Percentiles rank a stretch among this genome's conserved stretches.
Evolutionary conservation across 2,329 filamentous ascomycete genomes (phyloP).

Genomic region (Phialophora chinensis): DNA sequence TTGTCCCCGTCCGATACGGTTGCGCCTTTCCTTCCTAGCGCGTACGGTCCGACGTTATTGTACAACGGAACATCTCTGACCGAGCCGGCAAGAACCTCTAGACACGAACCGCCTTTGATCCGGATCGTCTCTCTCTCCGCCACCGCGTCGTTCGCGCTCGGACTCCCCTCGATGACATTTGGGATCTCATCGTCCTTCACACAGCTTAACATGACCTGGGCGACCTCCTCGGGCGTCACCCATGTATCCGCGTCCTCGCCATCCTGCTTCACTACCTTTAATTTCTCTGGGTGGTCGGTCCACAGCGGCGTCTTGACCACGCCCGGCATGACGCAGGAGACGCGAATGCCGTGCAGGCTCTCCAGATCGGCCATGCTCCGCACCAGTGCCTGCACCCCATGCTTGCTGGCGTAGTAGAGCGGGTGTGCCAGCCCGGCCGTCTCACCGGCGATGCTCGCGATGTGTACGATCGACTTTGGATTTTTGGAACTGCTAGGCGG

Average conservation of each 20-base stretch:
- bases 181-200: constrained; percentile 56
- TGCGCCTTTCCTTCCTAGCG: constrained; percentile 54
- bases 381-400: constrained; percentile 57
- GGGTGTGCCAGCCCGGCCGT: constrained; percentile 48
- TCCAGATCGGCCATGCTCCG: constrained; percentile 59
- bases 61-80: constrained; percentile 58
- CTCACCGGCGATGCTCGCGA: constrained; percentile 57
- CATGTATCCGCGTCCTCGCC: constrained; percentile 59
- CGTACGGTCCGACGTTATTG: constrained; percentile 57
- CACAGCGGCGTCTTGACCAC: constrained; percentile 52
- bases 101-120: constrained; percentile 52
- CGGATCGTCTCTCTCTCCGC: constrained; percentile 40
- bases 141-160: background rate
- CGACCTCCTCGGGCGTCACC: constrained; percentile 67
- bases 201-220: constrained; percentile 62
- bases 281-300: constrained; percentile 65
- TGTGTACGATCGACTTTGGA: constrained; percentile 54
- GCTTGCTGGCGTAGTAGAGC: constrained; percentile 58
- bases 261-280: constrained; percentile 56
- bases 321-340: constrained; percentile 66
- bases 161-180: constrained; percentile 6
- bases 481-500: constrained; percentile 27
- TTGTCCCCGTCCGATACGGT: constrained; percentile 51
- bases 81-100: constrained; percentile 61
- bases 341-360: constrained; percentile 56